Conservation (phyloP, 2,329 filamentous ascomycete species). For the Dothideomycetes sp. region DNA sequence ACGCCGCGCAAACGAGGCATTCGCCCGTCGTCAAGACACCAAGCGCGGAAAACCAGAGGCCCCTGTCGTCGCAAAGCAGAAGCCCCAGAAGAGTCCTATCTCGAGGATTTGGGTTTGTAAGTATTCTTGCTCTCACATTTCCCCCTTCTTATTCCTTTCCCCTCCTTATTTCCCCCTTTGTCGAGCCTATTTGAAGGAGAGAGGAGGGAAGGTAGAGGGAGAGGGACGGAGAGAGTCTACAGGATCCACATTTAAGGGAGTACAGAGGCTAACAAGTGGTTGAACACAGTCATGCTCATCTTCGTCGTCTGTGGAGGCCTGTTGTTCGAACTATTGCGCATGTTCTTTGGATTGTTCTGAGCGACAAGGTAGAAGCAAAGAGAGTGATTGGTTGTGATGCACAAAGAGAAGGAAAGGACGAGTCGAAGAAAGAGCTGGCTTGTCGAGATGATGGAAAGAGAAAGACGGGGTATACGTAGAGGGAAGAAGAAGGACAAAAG, state of each 20-base stretch:
- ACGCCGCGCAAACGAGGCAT: conserved; percentile 71
- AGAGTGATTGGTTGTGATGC: not conserved
- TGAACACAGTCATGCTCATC: conserved; percentile 44
- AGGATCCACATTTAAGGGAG: not conserved
- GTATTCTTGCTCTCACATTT: conserved; percentile 23
- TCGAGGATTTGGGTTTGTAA: conserved; percentile 51
- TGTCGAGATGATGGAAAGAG: no score
- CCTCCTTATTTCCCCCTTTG: not conserved
- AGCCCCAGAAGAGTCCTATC: conserved; percentile 37
- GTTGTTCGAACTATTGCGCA: conserved; percentile 47
- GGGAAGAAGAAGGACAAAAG: no score
- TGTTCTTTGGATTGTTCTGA: conserved; percentile 30
- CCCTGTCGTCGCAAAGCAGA: conserved; percentile 37
- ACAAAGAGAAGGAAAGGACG: not conserved
- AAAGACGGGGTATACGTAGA: no score
- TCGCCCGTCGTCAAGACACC: conserved; percentile 61
- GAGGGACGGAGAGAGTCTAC: not conserved
- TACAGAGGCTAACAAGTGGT: not conserved
- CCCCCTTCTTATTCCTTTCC: not conserved
- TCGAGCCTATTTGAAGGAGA: no score
- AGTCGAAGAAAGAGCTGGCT: no score
- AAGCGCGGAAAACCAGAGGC: conserved; percentile 61
- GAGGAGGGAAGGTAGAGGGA: not conserved
- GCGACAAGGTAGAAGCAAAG: not conserved
- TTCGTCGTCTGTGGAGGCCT: conserved; percentile 56